Conservation (phyloP, 2,329 filamentous ascomycete species). For the Colletotrichum sp. region DNA sequence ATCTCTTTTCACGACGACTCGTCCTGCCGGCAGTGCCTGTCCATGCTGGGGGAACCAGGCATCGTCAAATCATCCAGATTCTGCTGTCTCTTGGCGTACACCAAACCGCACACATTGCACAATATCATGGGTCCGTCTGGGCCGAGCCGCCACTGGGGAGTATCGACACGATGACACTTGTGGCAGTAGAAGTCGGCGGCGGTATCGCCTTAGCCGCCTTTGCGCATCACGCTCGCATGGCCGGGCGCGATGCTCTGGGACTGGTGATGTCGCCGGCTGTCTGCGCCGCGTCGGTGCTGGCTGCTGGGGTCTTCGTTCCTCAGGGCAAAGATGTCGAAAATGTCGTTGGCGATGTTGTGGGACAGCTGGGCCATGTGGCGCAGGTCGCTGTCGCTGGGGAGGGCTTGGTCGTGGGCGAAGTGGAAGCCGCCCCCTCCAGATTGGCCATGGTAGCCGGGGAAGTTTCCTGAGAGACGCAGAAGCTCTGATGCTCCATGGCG, state of each 20-base stretch:
- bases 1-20: background rate
- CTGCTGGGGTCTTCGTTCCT: background rate
- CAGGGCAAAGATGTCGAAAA: background rate
- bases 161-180: background rate
- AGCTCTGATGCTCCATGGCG: background rate
- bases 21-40: background rate
- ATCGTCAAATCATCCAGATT: background rate
- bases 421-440: fast-evolving
- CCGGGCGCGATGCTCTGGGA: background rate
- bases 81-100: background rate
- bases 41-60: fast-evolving
- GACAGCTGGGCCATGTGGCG: background rate
- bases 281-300: background rate
- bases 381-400: background rate
- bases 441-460: background rate
- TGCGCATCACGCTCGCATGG: background rate
- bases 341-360: background rate
- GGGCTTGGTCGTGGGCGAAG: background rate
- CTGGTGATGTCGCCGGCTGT: background rate
- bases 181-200: fast-evolving
- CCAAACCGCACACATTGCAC: background rate
- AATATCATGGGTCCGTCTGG: background rate
- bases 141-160: background rate
- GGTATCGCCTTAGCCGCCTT: background rate
- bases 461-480: background rate